phyloP scores from a whole-genome alignment of 164 flowering plant species.

The Macadamia tetraphylla region DNA sequence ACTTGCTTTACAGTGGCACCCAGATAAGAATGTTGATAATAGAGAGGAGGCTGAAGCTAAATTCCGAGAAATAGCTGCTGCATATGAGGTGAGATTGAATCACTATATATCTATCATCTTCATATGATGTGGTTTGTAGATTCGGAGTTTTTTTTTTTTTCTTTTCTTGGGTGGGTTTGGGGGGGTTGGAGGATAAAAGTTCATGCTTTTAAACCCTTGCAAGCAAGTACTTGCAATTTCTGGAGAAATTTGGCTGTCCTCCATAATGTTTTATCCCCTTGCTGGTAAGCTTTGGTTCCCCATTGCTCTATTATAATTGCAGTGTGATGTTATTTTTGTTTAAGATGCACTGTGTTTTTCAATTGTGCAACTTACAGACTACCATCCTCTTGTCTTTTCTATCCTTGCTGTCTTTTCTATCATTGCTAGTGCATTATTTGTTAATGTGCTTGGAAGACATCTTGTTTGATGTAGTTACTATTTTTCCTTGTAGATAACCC shows the following conservation, averaged over 20 bases:
- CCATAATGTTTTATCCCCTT: background rate
- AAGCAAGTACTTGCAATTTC: background rate
- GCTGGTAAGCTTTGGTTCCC: background rate
- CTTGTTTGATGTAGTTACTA: background rate
- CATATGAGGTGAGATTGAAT: constrained; percentile 71
- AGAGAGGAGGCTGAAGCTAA: constrained; percentile 90
- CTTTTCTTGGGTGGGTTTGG: too few relatives aligned
- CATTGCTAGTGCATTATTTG: background rate
- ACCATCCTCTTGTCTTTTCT: background rate
- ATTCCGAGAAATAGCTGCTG: constrained; percentile 94
- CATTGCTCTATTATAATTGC: too few relatives aligned
- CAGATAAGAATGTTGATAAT: constrained; percentile 93
- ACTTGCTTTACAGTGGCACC: constrained; percentile 99
- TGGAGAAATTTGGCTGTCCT: background rate
- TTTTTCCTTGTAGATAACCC: background rate
- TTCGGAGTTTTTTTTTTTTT: too few relatives aligned
- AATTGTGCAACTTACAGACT: background rate
- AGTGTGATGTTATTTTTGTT: background rate
- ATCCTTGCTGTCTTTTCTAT: background rate
- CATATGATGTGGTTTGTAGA: background rate
- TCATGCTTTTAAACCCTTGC: background rate
- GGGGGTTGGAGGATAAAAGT: too few relatives aligned
- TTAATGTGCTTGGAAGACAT: background rate
- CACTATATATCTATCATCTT: background rate
- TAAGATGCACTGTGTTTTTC: background rate